Base-by-base conservation (phyloP, 768 basidiomycete genomes). In the Boletus reticulatus region DNA sequence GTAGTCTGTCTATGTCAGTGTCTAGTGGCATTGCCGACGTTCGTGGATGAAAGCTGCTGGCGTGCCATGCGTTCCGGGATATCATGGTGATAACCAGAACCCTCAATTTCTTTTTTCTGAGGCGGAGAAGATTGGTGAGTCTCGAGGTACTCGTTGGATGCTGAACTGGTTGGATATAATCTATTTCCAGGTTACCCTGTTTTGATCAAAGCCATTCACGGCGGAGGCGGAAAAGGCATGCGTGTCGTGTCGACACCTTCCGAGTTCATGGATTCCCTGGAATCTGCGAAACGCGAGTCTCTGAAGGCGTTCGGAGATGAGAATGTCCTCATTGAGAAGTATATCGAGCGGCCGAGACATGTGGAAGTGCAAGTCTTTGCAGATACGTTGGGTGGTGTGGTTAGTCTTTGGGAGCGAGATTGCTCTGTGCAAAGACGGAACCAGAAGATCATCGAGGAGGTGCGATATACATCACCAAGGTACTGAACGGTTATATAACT, bases 201-300 rank as follows among this genome's bases (percentile, higher is more conserved):
- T 3, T 76, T 98, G 29, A 97, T 98, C 73, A 98, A 98, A 67
- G 95, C 94, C n/a, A 88, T 94, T 44, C 89, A 95, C 61, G 94
- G 95, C 24, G 95, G 94, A 17, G 94, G 94, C 7, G 95, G 94
- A 2, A 97, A 97, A 69, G 94, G 94, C 42, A 97, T 97, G 94
- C 87, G 93, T 42, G 85, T 84, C 11, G 92, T 93, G 4, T 73
- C 81, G 22, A 78, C 81, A 3, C 72, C 79, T n/a, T 76, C 77
- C 41, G 85, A 87, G 16, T 96, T 98, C 62, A 73, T 80, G 58
- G 91, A 93, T 57, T 87, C 89, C 4, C 77, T 98, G 7, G 81
- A 81, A 37, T 90, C 90, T n/a, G 94, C 95, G 2, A 84, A 92
- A 67, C 84, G 95, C 46, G 94, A 98, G 72, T 89, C 94, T 5